A percentile compares a stretch with the other conserved stretches of the same genome.
Conservation (phyloP, 257 asterid species). For the Linaria vulgaris region DNA sequence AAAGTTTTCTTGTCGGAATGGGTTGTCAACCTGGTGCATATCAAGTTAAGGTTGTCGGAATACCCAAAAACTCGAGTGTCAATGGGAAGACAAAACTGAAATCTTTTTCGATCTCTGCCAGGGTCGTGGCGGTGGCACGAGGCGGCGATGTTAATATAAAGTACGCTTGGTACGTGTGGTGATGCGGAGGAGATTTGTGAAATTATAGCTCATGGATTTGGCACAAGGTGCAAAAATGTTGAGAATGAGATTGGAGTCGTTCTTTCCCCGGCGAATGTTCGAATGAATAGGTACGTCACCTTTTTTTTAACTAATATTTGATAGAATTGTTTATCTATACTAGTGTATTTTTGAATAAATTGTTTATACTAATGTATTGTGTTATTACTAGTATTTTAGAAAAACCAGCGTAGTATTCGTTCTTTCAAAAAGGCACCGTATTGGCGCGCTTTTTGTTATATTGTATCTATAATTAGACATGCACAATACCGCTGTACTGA, state of each 20-base stretch:
- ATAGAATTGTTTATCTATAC: no score
- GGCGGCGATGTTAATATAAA: constrained; percentile 46
- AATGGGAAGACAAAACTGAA: constrained; percentile 31
- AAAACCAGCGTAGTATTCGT: no score
- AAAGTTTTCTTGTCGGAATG: constrained; percentile 28
- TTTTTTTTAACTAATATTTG: no score
- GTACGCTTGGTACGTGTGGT: constrained; percentile 54
- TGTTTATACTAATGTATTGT: no score
- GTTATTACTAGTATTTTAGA: no score
- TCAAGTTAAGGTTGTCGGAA: constrained; percentile 27
- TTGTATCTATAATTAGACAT: no score
- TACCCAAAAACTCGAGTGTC: constrained; percentile 33
- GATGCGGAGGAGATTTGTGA: constrained; percentile 32
- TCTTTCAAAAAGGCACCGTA: no score
- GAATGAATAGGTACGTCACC: constrained; percentile 29
- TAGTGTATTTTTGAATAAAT: no score
- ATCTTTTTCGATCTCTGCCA: constrained; percentile 30
- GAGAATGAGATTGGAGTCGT: constrained; percentile 37
- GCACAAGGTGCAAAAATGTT: constrained; percentile 16
- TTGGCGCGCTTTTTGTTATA: no score
- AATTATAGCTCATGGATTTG: constrained; percentile 42
- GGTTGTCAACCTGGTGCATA: constrained; percentile 19
- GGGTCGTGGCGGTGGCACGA: constrained; percentile 39
- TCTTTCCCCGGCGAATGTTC: constrained; percentile 32
- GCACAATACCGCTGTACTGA: no score